These are phyloP conservation scores for Colletotrichum incanum DNA, from an alignment of 2,329 filamentous ascomycete genomes.

Conservation along the genomic window DNA sequence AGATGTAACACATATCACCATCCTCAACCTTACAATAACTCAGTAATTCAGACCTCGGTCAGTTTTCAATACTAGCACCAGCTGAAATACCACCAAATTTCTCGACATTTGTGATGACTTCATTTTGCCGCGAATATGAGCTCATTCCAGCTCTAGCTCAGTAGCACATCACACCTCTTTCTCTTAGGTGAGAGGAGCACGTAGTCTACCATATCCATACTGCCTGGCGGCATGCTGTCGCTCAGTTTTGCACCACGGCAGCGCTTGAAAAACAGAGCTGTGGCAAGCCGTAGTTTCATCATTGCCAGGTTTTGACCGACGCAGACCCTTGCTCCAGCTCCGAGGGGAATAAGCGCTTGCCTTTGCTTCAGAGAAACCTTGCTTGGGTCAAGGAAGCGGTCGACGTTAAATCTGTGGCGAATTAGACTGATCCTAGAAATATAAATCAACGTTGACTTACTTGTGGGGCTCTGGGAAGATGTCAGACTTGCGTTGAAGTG, in stretches of 20 bases:
- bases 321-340: conserved; percentile 63
- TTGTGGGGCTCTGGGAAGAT: conserved; percentile 59
- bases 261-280: conserved; percentile 66
- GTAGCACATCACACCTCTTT: conserved; percentile 39
- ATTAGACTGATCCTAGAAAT: background rate
- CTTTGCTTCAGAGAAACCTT: conserved; percentile 56
- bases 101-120: too few species aligned
- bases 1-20: too few species aligned
- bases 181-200: conserved; percentile 53
- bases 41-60: too few species aligned
- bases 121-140: too few species aligned
- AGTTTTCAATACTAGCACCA: too few species aligned
- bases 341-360: conserved; percentile 67
- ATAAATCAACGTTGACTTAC: background rate
- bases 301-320: conserved; percentile 72
- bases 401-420: conserved; percentile 34
- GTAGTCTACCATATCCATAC: conserved; percentile 53
- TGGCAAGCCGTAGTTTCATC: conserved; percentile 68
- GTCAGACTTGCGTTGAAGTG: conserved; percentile 59
- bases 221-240: conserved; percentile 53
- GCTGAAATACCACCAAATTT: too few species aligned
- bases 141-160: too few species aligned
- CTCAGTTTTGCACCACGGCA: conserved; percentile 55
- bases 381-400: conserved; percentile 3
- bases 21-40: too few species aligned